Base-by-base conservation (phyloP, 2,329 filamentous ascomycete species). In the Diaporthe amygdali region DNA sequence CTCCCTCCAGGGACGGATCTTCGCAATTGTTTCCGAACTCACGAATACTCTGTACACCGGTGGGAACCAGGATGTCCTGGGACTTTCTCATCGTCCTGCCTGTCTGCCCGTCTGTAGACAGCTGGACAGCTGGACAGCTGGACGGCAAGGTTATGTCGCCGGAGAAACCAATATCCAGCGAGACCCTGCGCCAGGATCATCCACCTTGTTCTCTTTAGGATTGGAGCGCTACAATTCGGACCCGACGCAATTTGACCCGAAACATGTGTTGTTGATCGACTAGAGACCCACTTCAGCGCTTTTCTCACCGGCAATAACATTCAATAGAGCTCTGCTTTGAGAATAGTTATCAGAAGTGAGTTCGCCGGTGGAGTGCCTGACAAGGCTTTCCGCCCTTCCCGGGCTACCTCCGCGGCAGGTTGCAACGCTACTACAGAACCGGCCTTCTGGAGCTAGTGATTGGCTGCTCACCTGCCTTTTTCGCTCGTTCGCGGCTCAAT, bases 141-240 rank as follows among this genome's bases (percentile, higher is more conserved):
- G 37, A 30, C 37, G 44, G 22, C 25, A 17, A 12, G 30, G 30
- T 30, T 30, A 27, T 37, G 59, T 27, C 59, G 30, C 27, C 59
- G 44, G 59, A 64, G 44, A 64, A 64, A 49, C 20, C 59, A 49
- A 64, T 37, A 64, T 49, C 59, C 59, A 64, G 44, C 59, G 25
- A 64, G 14, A 47, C 44, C 59, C 59, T 64, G 44, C 30, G 7
- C 27, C 44, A 49, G 44, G 59, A 49, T 64, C 41, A n/a, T 8
- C 25, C 34, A 8, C 30, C 41, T 49, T 49, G 30, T 46, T 49
- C 12, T 5, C 20, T 20, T n/a, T 34, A 49, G 59, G 44, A 64
- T 64, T 64, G 59, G 59, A 64, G 59, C 59, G 59, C 59, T 64
- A 64, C 30, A 25, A 22, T 27, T 64, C 59, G 30, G 59, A 64